These are phyloP conservation scores for Sphagnum contortum DNA, from an alignment of 225 moss, liverwort and hornwort species.

Conservation along the genomic window DNA sequence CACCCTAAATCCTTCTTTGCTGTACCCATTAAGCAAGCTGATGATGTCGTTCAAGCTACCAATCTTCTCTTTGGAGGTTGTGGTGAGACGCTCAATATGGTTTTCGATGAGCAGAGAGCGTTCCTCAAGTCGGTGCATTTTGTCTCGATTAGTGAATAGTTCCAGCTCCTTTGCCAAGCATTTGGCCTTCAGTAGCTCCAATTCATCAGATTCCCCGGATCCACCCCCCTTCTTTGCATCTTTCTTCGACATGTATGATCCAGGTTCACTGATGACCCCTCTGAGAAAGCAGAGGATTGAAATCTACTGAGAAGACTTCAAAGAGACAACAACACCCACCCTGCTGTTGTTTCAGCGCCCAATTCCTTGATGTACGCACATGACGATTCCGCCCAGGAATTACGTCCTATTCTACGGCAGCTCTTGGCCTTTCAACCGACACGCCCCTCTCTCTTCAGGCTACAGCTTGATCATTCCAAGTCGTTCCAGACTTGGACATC, in stretches of 20 bases:
- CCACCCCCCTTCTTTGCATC: conserved; percentile 2
- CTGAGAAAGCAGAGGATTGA: background rate
- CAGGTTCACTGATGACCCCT: background rate
- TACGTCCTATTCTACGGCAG: too few species aligned
- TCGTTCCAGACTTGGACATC: too few species aligned
- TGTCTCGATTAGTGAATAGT: conserved; percentile 19
- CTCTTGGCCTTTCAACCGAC: too few species aligned
- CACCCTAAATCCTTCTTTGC: too few species aligned
- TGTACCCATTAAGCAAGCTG: conserved; percentile 22
- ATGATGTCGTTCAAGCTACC: conserved; percentile 30
- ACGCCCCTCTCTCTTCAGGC: too few species aligned
- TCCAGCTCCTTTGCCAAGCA: conserved; percentile 32
- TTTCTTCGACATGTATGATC: conserved; percentile 23
- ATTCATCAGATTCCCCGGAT: conserved; percentile 14
- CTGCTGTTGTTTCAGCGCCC: too few species aligned
- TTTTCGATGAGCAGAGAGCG: conserved; percentile 31
- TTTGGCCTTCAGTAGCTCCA: conserved; percentile 22
- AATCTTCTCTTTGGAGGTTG: conserved; percentile 24
- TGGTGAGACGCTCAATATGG: conserved; percentile 19
- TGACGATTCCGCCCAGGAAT: too few species aligned
- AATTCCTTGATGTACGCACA: too few species aligned
- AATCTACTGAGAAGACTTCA: too few species aligned
- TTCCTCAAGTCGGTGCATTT: conserved; percentile 18
- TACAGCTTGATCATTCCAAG: too few species aligned
- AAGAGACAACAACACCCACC: too few species aligned